Base-by-base conservation (phyloP, 495 filamentous ascomycete species). In the Thozetella sp. region DNA sequence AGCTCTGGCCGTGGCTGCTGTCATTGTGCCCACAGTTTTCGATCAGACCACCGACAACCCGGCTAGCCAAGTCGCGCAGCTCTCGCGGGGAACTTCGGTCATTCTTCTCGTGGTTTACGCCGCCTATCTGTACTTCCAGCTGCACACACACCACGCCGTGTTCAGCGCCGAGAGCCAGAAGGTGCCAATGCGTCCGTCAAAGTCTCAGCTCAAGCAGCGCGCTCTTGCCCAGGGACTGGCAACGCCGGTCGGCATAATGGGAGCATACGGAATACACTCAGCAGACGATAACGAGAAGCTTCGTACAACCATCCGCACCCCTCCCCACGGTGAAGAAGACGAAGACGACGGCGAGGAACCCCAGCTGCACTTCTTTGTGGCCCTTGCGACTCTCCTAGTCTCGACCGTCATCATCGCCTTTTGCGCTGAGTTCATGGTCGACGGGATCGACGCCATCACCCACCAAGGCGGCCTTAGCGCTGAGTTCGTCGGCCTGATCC, bases 1-100 rank as follows among this genome's bases (percentile, higher is more conserved):
- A 1, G 87, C 92, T 2, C 76, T 97, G 20, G 88, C 90, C 17
- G 90, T 96, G 13, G 88, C 83, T 55, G 87, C 83, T 71, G 76
- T 97, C 59, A 93, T 97, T 59, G 92, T 97, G 26, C 93, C 93
- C 0, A 96, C 93, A 13, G 92, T 91, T 2, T 97, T 97, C 73
- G 81, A 82, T 46, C 75, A 72, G 37, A 78, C 78, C 11, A 64
- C 63, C 30, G 55, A 61, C n/a, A 62, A 71, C 27, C 63, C 66
- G 17, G 23, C 68, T 52, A 37, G 55, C 13, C 76, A 80, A 0
- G 83, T 90, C 22, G 80, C 83, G n/a, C 68, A 73, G 61, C 67
- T 90, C 24, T 90, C 88, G n/a, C 82, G 86, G 67, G 91, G 90
- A 27, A 91, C 89, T 0, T 76, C 88, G 0, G 73, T 94, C 40